phyloP scores from a whole-genome alignment of 108 stramenopile species.

The Asterionellopsis glacialis region DNA sequence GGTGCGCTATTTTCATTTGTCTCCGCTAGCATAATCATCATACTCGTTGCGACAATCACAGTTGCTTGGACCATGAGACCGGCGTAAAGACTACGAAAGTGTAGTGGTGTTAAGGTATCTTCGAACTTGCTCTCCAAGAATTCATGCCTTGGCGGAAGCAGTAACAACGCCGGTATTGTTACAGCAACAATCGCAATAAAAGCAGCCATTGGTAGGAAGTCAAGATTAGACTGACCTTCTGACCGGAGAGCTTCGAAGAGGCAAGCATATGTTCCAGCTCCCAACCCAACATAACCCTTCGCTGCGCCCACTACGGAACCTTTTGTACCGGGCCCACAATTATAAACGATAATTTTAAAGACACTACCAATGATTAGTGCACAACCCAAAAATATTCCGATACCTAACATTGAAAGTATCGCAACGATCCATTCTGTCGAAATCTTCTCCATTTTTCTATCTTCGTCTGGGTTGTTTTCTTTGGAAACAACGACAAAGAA shows the following conservation, averaged over 20 bases:
- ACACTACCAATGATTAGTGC: slow-evolving; percentile 76
- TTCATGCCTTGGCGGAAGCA: slow-evolving; percentile 17
- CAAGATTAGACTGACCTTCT: slow-evolving; percentile 19
- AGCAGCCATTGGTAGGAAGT: slow-evolving; percentile 79
- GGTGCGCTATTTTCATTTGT: no score
- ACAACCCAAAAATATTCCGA: slow-evolving; percentile 59
- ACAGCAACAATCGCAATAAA: slow-evolving; percentile 59
- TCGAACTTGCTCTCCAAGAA: no score
- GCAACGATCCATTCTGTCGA: slow-evolving; percentile 11
- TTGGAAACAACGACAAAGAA: neutral
- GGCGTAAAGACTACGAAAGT: slow-evolving; percentile 1
- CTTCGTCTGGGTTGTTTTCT: neutral
- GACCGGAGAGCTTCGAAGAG: slow-evolving; percentile 59
- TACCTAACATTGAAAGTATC: slow-evolving; percentile 45
- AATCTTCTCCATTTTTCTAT: neutral
- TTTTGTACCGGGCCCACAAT: slow-evolving; percentile 60
- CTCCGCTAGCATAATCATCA: no score
- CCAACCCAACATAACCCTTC: slow-evolving; percentile 84
- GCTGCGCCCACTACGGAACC: slow-evolving; percentile 82
- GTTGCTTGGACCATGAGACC: neutral
- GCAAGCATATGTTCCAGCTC: slow-evolving; percentile 50
- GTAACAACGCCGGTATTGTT: slow-evolving; percentile 44
- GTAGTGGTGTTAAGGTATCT: neutral
- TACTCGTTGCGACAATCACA: neutral
- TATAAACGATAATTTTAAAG: slow-evolving; percentile 74